Evolutionary conservation across 495 filamentous ascomycete genomes (phyloP), one percentile per base, ranked within the genome.

Genomic region (Parmelia sp.): DNA sequence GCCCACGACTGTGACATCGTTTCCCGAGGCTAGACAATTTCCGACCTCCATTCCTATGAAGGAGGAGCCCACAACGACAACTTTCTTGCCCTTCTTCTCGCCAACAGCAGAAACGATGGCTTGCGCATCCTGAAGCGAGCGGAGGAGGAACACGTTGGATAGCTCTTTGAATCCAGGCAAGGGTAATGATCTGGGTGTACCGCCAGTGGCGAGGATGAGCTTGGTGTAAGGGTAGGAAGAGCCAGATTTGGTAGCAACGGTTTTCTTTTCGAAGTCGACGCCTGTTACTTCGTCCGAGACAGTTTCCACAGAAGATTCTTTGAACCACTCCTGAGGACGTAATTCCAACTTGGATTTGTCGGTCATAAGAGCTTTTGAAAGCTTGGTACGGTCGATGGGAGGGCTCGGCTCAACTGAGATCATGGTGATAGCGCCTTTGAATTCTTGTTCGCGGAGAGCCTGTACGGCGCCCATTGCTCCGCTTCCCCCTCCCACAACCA

Each of bases 11-110:
- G 89, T 88, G 44, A 98, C 89, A 23, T 84, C 76, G 70, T 97
- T 91, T 61, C 87, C 87, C 17, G 84, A 76, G 4, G 86, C 75
- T 3, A 90, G 86, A 40, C 85, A 85, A 59, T 92, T 96, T 47
- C 87, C 90, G 35, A 96, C 83, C 76, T 98, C 94, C 92, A 98
- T 95, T 44, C 94, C 88, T 73, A 98, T 98, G 75, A 98, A 97
- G 56, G 89, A 92, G 61, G 85, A 89, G 25, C 94, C 94, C 62
- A 98, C 84, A 23, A 98, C 81, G 42, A 96, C 91, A 69, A 97
- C 84, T 75, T 96, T 96, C 80, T 94, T 96, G 49, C 86, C 86
- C 71, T 90, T 89, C 9, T 81, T 70, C 19, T 88, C 83, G n/a
- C 90, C 90, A 23, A 92, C 84, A 6, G 91, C 91, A 10, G 74